phyloP scores from a whole-genome alignment of 148 eudicot species.

The Diospyros lotus region DNA sequence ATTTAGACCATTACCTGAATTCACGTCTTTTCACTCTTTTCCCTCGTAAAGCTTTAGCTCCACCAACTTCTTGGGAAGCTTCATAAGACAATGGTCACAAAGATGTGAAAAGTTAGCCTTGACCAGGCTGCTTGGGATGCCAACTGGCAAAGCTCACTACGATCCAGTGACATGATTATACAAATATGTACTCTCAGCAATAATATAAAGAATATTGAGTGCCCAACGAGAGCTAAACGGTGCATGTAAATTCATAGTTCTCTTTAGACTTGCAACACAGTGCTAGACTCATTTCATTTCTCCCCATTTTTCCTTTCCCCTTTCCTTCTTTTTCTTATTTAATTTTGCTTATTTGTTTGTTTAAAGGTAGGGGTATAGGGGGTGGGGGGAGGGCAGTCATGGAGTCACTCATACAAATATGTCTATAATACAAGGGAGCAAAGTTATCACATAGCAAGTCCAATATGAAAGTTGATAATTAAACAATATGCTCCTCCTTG shows the following conservation, averaged over 20 bases:
- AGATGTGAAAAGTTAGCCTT: constrained; percentile 5
- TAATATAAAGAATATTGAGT: neutral
- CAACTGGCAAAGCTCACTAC: constrained; percentile 14
- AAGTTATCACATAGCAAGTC: neutral
- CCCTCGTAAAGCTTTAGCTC: neutral
- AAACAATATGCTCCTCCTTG: neutral
- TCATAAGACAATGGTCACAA: constrained; percentile 9
- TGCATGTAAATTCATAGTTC: neutral
- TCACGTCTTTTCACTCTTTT: neutral
- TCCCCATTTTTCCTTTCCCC: neutral
- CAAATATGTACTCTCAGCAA: constrained; percentile 4
- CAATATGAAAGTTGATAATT: neutral
- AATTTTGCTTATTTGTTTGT: neutral
- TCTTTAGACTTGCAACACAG: neutral
- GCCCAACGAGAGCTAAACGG: constrained; percentile 1
- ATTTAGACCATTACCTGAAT: too few relatives aligned
- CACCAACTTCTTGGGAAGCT: constrained; percentile 9
- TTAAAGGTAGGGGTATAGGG: neutral
- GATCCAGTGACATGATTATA: constrained; percentile 6
- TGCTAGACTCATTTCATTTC: neutral
- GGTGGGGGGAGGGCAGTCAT: too few relatives aligned
- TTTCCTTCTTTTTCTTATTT: neutral
- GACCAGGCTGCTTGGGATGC: constrained; percentile 4
- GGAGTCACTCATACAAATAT: neutral
- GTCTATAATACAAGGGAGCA: neutral